phyloP scores from a whole-genome alignment of 1,284 basidiomycete species.

The Ceratorhiza oryzae-sativae region DNA sequence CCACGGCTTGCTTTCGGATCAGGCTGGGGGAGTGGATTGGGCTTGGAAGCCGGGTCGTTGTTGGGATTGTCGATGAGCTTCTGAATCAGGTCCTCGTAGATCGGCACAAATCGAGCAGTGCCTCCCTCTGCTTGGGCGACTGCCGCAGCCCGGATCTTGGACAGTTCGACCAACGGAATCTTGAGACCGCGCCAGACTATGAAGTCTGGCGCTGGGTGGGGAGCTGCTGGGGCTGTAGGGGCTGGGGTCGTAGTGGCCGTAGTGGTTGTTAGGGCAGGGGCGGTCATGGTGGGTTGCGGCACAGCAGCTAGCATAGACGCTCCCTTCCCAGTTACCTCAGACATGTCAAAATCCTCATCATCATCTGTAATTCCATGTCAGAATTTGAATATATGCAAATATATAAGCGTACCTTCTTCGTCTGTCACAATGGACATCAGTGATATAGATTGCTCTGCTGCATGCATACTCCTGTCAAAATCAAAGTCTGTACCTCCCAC shows the following conservation, averaged over 20 bases:
- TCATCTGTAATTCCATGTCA: not conserved
- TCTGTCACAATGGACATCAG: too few species aligned
- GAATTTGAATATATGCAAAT: not conserved
- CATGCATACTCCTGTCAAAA: too few species aligned
- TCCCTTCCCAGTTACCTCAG: not conserved
- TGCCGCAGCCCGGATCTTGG: not conserved
- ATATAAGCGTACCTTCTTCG: too few species aligned
- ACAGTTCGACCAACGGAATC: not conserved
- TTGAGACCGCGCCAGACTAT: not conserved
- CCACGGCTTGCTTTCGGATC: too few species aligned
- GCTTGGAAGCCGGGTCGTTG: not conserved
- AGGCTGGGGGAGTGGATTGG: not conserved
- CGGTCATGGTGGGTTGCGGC: not conserved
- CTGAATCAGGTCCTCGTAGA: not conserved
- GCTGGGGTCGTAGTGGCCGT: not conserved
- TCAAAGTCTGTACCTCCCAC: too few species aligned
- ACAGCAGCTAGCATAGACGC: not conserved
- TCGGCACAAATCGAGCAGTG: not conserved
- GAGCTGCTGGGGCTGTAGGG: not conserved
- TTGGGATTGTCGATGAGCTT: not conserved
- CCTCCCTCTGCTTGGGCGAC: not conserved
- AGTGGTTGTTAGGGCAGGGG: not conserved
- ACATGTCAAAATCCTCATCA: constrained; percentile 2
- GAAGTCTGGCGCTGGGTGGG: not conserved
- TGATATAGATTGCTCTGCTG: too few species aligned